Conservation (phyloP, 192 early-diverging fungal genomes). For the Spizellomyces sp. region DNA sequence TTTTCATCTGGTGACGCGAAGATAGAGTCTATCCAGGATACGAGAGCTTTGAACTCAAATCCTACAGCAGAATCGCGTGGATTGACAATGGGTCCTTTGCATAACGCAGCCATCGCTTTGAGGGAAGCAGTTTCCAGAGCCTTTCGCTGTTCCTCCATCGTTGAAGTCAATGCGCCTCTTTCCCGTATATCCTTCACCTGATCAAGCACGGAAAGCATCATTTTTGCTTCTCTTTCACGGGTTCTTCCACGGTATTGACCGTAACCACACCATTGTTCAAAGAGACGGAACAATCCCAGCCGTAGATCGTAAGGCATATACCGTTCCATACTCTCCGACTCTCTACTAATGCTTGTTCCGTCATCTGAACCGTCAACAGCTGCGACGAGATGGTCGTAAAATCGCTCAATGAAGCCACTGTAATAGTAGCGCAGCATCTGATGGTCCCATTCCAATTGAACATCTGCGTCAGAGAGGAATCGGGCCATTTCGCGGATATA, state of each 20-base stretch:
- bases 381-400: slow-evolving; percentile 69
- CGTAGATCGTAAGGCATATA: slow-evolving; percentile 78
- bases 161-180: slow-evolving; percentile 55
- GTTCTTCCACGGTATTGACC: slow-evolving; percentile 60
- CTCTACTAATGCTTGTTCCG: neutral
- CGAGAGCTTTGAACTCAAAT: slow-evolving; percentile 45
- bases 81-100: slow-evolving; percentile 51
- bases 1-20: slow-evolving; percentile 44
- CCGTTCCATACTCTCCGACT: slow-evolving; percentile 14
- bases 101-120: slow-evolving; percentile 88
- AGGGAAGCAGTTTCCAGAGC: slow-evolving; percentile 77
- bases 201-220: slow-evolving; percentile 71
- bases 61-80: slow-evolving; percentile 24
- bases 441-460: slow-evolving; percentile 85
- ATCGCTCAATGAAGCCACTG: slow-evolving; percentile 83
- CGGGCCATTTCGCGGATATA: slow-evolving; percentile 53
- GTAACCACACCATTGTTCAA: slow-evolving; percentile 93
- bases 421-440: slow-evolving; percentile 86
- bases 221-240: slow-evolving; percentile 65
- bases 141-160: slow-evolving; percentile 78
- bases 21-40: slow-evolving; percentile 47
- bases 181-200: slow-evolving; percentile 73
- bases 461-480: slow-evolving; percentile 73
- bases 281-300: slow-evolving; percentile 73
- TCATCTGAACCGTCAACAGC: slow-evolving; percentile 3